Evolutionary conservation across 2,329 filamentous ascomycete genomes (phyloP), one percentile per base, ranked within the genome.

Genomic region (Nannizziopsis arthrosporioides): DNA sequence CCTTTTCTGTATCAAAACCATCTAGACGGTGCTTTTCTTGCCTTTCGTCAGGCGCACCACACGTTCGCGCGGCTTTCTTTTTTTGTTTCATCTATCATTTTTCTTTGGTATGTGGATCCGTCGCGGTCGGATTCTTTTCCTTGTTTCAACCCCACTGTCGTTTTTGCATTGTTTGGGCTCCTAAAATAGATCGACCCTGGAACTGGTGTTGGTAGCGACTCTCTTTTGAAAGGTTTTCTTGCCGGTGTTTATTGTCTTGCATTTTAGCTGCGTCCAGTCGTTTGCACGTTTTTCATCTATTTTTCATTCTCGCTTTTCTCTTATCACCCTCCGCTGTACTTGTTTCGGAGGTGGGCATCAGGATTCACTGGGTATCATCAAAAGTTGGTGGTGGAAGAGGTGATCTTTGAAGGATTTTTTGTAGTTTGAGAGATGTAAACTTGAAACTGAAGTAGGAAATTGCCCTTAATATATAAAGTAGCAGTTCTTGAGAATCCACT

Each of bases 21-120:
- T 47, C 44, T 47, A 47, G 44, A 47, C 17, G 44, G 44, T 47
- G 44, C 37, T 41, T 47, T n/a, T 47, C 27, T 27, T 22, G 36
- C 15, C 12, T 47, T 12, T 10, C 41, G 30, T 30, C 27, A 32
- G 44, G 44, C 31, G 36, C 38, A 47, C 18, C 46, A 37, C 19
- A 34, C 34, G 14, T 44, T 49, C 36, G 31, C 22, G 22, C 41
- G 36, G 35, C 35, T 44, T 41, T 36, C 30, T 14, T 49, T 45
- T 44, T 41, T 27, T 41, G 22, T 44, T 41, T 18, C 32, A 14
- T 18, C 37, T 43, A 32, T 17, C 12, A 32, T 34, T 32, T 35
- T 10, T 32, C 17, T 15, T 39, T n/a, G 32, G 30, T 37, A 36
- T 38, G 46, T 48, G 46, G 46, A 48, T 43, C 46, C 42, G 32